Evolutionary conservation across 2,329 filamentous ascomycete species (phyloP).

Genomic region (Penicillium paneum): DNA sequence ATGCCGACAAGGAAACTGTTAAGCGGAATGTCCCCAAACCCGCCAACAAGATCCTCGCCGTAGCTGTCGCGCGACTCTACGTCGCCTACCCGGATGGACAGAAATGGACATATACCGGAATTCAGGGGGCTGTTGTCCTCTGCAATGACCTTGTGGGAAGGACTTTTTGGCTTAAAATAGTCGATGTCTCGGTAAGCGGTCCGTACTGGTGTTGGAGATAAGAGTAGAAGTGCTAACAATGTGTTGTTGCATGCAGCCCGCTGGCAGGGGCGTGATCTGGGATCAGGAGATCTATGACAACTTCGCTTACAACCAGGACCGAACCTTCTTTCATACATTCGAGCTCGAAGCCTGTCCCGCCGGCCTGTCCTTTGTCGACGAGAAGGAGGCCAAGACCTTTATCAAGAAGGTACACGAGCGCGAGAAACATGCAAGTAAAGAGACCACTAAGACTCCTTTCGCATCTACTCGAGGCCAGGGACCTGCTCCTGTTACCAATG

Average conservation of each 20-base stretch:
- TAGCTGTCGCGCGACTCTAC: conserved; percentile 89
- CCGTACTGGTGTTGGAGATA: background rate
- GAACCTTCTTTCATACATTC: conserved; percentile 96
- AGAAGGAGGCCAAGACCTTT: conserved; percentile 96
- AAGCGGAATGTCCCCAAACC: conserved; percentile 91
- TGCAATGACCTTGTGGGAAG: conserved; percentile 92
- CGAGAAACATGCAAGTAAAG: conserved; percentile 92
- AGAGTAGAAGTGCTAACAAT: conserved; percentile 6
- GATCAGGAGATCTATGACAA: conserved; percentile 97
- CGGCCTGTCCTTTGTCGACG: conserved; percentile 87
- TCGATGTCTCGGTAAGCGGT: conserved; percentile 81
- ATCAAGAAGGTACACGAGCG: conserved; percentile 96
- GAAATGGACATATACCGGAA: conserved; percentile 89
- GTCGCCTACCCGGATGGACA: conserved; percentile 81
- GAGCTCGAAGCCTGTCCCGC: conserved; percentile 91
- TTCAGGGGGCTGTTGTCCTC: conserved; percentile 88
- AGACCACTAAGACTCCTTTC: conserved; percentile 76
- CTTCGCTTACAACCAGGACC: conserved; percentile 93
- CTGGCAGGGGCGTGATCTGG: conserved; percentile 84
- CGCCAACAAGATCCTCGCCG: conserved; percentile 95
- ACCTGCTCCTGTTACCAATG: conserved; percentile 43
- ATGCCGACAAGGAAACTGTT: conserved; percentile 94
- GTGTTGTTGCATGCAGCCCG: conserved; percentile 51
- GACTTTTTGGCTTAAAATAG: conserved; percentile 96
- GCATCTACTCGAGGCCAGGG: conserved; percentile 49